phyloP scores from a whole-genome alignment of 768 basidiomycete species.

The Strobilomyces confusus region DNA sequence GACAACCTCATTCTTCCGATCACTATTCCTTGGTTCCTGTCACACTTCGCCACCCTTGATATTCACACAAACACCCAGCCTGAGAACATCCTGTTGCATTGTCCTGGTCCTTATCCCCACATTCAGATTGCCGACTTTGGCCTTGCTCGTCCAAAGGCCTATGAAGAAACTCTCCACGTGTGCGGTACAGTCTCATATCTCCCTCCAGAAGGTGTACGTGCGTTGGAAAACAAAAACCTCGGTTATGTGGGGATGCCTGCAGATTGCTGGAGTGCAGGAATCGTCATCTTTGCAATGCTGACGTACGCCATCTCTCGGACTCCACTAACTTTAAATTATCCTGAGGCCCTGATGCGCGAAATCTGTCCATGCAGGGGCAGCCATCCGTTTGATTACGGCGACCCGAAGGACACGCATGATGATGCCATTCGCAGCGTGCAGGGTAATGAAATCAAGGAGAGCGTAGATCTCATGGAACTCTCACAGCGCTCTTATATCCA shows the following conservation, averaged over 20 bases:
- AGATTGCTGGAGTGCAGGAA: constrained; percentile 86
- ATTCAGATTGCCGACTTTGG: constrained; percentile 87
- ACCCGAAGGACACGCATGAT: constrained; percentile 14
- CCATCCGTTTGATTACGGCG: constrained; percentile 74
- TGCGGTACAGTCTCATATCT: constrained; percentile 87
- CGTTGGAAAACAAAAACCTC: constrained; percentile 68
- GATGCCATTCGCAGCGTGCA: constrained; percentile 3
- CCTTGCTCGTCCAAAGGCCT: constrained; percentile 71
- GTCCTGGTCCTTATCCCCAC: constrained; percentile 81
- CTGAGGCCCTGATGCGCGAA: constrained; percentile 5
- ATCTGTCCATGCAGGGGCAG: constrained; percentile 46
- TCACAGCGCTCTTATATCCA: constrained; percentile 37
- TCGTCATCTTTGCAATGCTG: constrained; percentile 80
- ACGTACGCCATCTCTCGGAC: constrained; percentile 48
- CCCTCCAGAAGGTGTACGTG: constrained; percentile 80
- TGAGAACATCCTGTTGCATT: constrained; percentile 76
- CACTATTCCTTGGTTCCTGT: neutral
- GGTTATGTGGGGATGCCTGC: constrained; percentile 81
- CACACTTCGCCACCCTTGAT: neutral
- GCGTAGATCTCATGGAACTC: constrained; percentile 28
- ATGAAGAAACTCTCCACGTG: constrained; percentile 80
- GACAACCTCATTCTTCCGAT: neutral
- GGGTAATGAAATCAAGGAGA: constrained; percentile 31
- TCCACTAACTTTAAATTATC: neutral
- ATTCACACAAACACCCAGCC: constrained; percentile 42